Evolutionary conservation across 176 grass and related monocot genomes (phyloP).

Genomic region (Alopecurus myosuroides): DNA sequence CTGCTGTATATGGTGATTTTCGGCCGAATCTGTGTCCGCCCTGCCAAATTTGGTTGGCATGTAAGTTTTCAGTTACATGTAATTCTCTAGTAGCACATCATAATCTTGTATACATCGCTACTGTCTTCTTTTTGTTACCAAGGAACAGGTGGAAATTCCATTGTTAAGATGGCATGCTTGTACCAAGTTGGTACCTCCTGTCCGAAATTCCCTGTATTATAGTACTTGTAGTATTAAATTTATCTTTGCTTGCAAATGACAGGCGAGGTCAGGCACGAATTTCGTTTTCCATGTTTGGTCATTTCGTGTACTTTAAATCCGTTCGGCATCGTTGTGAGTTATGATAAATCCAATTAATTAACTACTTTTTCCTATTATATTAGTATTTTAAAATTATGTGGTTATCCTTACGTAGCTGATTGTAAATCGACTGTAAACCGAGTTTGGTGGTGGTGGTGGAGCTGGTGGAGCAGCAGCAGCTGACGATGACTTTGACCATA

Average conservation of each 20-base stretch:
- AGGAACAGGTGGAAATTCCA: not conserved
- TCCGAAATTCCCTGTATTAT: not conserved
- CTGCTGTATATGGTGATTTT: constrained; percentile 2
- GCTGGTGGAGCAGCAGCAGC: not conserved
- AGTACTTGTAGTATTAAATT: not conserved
- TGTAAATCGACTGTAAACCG: not conserved
- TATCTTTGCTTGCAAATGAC: not conserved
- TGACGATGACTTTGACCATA: not conserved
- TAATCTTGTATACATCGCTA: constrained; percentile 24
- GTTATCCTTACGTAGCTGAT: not conserved
- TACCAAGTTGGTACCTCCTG: not conserved
- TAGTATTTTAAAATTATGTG: not conserved
- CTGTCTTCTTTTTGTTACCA: not conserved
- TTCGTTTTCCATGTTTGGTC: not conserved
- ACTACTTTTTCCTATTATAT: too few relatives aligned
- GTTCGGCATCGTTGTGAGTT: not conserved
- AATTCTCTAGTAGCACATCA: constrained; percentile 16
- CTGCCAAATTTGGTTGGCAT: constrained; percentile 41
- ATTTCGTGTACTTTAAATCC: not conserved
- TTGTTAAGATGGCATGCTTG: not conserved
- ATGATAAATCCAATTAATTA: not conserved
- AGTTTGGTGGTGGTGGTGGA: not conserved
- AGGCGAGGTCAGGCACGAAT: not conserved
- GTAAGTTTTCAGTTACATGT: constrained; percentile 23
- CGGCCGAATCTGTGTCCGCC: not conserved